Base-by-base conservation (phyloP, 2,329 filamentous ascomycete species). In the Hawksworthiomyces lignivorus region DNA sequence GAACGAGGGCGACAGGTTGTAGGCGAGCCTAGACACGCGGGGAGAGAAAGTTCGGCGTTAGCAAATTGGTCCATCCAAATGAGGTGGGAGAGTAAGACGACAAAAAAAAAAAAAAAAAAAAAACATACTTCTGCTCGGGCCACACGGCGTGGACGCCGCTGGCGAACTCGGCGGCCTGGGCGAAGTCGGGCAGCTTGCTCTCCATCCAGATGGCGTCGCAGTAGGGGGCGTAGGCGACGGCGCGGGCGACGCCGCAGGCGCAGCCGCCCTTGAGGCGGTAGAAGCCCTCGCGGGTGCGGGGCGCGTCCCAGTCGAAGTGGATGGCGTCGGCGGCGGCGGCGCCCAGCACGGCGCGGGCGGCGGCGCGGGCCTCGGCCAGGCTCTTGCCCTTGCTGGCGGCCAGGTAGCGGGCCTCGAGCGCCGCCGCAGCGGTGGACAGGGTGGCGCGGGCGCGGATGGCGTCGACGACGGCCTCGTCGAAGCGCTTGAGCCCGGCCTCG, bases 161-260 rank as follows among this genome's bases (percentile, higher is more conserved):
- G 24, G 92, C 89, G 55, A 98, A 98, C 59, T 96, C 84, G 69
- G 87, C 78, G 19, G 92, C 92, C 69, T 97, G 92, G 37, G 74
- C 73, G 62, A 73, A 97, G 62, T 97, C 90, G 34, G 92, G 92
- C 52, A 95, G 73, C 70, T 95, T 96, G 69, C 84, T 90, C 77
- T 98, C 92, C 92, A 98, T 98, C 92, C 92, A 98, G 65, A 98
- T 94, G 62, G 94, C 80, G 58, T 97, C 90, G 49, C 84, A 84
- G 68, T 94, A 95, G 3, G 92, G 90, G 0, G 87, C 90, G 59
- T 94, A 97, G 6, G 90, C 87, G 45, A 94, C 69, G 26, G 89
- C 90, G 36, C 90, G 80, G 73, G 92, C 94, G 61, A 97, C 71
- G 46, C 89, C 88, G 62, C 86, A 94, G 63, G 88, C 82, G 57